Evolutionary conservation across 163 green algal species (phyloP).

Genomic region (Trebouxiophyceae sp.): DNA sequence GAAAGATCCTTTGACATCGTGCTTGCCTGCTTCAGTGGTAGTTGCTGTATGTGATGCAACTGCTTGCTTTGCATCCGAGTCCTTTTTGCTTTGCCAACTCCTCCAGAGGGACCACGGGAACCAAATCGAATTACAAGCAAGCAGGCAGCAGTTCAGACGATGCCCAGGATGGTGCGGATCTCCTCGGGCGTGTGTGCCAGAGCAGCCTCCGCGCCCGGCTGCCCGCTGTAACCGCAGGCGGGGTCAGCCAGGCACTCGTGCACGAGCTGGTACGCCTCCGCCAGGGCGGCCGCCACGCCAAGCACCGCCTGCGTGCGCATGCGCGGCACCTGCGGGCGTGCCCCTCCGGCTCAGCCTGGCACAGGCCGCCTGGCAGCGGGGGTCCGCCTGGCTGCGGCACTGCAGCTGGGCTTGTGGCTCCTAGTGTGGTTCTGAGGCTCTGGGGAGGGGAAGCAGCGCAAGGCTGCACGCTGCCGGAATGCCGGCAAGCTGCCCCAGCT

Average conservation of each 20-base stretch:
- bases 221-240: slow-evolving; percentile 46
- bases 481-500: too few species aligned
- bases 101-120: too few species aligned
- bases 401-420: not conserved
- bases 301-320: slow-evolving; percentile 30
- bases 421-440: not conserved
- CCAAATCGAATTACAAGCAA: too few species aligned
- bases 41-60: too few species aligned
- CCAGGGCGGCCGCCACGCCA: slow-evolving; percentile 36
- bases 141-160: too few species aligned
- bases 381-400: not conserved
- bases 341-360: too few species aligned
- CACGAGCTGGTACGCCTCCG: slow-evolving; percentile 57
- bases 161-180: slow-evolving; percentile 63
- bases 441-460: not conserved
- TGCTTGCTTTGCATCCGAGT: too few species aligned
- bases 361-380: not conserved
- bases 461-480: too few species aligned
- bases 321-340: slow-evolving; percentile 31
- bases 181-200: slow-evolving; percentile 62
- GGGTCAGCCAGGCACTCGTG: slow-evolving; percentile 49
- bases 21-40: too few species aligned
- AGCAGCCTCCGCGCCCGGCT: slow-evolving; percentile 20
- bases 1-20: too few species aligned
- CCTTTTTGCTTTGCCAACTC: too few species aligned